phyloP scores from a whole-genome alignment of 495 filamentous ascomycete genomes.

The Penicillium psychrofluorescens region DNA sequence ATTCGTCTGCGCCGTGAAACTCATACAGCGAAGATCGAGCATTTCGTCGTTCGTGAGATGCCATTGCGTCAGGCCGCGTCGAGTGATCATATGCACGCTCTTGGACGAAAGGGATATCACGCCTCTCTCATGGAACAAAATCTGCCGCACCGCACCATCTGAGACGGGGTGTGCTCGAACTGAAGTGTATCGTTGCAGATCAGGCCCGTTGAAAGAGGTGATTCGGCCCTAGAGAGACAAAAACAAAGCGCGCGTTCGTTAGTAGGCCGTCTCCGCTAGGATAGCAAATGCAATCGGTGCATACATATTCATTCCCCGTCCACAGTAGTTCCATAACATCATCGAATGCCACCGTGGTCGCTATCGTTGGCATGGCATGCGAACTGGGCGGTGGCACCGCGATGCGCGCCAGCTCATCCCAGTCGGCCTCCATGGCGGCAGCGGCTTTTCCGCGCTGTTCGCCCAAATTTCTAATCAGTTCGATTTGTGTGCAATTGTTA shows the following conservation, averaged over 20 bases:
- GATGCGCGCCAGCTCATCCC: conserved; percentile 62
- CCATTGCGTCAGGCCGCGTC: conserved; percentile 79
- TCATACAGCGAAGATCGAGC: conserved; percentile 83
- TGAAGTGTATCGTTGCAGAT: conserved; percentile 73
- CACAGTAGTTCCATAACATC: conserved; percentile 81
- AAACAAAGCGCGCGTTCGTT: not conserved
- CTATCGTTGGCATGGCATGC: conserved; percentile 55
- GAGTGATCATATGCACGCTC: conserved; percentile 76
- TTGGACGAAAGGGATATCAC: conserved; percentile 70
- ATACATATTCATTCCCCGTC: conserved; percentile 83
- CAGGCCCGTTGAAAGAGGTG: conserved; percentile 73
- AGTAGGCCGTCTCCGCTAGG: not conserved
- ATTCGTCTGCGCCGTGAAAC: conserved; percentile 77
- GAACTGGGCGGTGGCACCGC: conserved; percentile 58
- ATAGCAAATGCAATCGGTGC: conserved; percentile 7
- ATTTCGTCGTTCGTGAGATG: conserved; percentile 73
- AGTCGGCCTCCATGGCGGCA: conserved; percentile 40
- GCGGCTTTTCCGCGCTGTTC: conserved; percentile 8
- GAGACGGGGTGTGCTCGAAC: conserved; percentile 59
- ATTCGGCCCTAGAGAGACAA: conserved; percentile 60
- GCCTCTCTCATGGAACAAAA: conserved; percentile 80
- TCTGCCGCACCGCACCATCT: conserved; percentile 69
- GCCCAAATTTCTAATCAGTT: conserved; percentile 1
- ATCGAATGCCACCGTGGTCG: conserved; percentile 77
- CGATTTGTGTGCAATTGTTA: conserved; percentile 1